A percentile compares a stretch with the other conserved stretches of the same genome.
phyloP scores from a whole-genome alignment of 169 alveolate species.

The Plasmodium gaboni region DNA sequence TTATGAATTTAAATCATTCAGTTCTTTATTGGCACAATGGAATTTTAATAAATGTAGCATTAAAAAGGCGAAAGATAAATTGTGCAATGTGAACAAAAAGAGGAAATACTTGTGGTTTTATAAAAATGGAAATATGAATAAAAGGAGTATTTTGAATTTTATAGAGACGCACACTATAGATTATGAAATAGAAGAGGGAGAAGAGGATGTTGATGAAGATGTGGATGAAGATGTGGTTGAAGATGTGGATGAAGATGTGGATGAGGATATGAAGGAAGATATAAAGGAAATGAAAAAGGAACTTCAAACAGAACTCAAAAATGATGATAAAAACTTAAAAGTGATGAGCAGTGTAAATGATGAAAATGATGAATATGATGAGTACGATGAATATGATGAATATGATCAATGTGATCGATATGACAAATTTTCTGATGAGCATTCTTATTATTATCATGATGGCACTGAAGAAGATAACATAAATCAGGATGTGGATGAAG shows the following conservation, averaged over 20 bases:
- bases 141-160: conserved; percentile 57
- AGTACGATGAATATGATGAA: neutral
- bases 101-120: conserved; percentile 57
- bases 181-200: conserved; percentile 64
- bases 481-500: neutral
- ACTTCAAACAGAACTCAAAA: neutral
- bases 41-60: conserved; percentile 67
- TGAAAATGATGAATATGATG: conserved; percentile 11
- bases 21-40: conserved; percentile 63
- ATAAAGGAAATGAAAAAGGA: neutral
- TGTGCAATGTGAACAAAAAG: neutral
- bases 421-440: neutral
- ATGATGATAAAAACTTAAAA: conserved; percentile 9
- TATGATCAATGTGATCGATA: neutral
- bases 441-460: no score
- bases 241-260: conserved; percentile 12
- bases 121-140: conserved; percentile 64
- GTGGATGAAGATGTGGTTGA: neutral
- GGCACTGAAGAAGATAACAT: neutral
- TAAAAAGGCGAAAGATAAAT: conserved; percentile 31
- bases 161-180: conserved; percentile 74
- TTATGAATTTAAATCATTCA: conserved; percentile 44
- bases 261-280: conserved; percentile 3
- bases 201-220: conserved; percentile 21
- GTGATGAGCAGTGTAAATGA: neutral